Evolutionary conservation across 2,329 filamentous ascomycete species (phyloP), one percentile per base, ranked within the genome.

Genomic region (Pochonia chlamydosporia): DNA sequence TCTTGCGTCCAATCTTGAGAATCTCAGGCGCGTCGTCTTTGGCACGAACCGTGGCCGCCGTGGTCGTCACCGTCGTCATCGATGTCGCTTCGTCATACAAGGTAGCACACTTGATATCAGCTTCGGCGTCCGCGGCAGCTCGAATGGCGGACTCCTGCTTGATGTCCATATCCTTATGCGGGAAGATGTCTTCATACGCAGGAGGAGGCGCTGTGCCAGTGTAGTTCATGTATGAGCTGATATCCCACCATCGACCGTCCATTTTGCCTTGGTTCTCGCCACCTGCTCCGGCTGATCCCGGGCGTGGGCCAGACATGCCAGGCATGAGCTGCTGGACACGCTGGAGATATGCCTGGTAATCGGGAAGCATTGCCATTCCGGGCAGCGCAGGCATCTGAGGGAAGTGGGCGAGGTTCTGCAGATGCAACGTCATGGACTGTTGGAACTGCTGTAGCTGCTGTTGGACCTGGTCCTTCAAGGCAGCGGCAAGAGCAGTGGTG

Each of bases 121-220:
- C 78, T 20, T 78, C 73, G 3, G 72, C 73, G 24, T 85, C 81
- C 13, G 73, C 75, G 2, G 76, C 76, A 3, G 81, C 82, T 45
- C 72, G 71, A 8, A 73, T 71, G 1, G 77, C 79, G n/a, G 78
- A 77, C 16, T 74, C 68, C 56, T 78, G 74, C 63, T 85, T 84
- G 21, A 65, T 67, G 47, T 83, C 77, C 14, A 73, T 52, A 39
- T 74, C 70, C 45, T 71, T 65, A 35, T 70, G 68, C 2, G 86
- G 87, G 62, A 82, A 93, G 24, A 93, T 79, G 41, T 91, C 88
- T 45, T 90, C 83, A 54, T 93, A 93, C 0, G 88, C 79, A 9
- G 88, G 88, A 8, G 87, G 87, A 26, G 78, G 72, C 4, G 73
- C 69, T 9, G 78, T 66, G 24, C 30, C 23, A 33, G 67, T 68